Conservation (phyloP, 2,329 filamentous ascomycete species). For the Pseudohalonectria lignicola region DNA sequence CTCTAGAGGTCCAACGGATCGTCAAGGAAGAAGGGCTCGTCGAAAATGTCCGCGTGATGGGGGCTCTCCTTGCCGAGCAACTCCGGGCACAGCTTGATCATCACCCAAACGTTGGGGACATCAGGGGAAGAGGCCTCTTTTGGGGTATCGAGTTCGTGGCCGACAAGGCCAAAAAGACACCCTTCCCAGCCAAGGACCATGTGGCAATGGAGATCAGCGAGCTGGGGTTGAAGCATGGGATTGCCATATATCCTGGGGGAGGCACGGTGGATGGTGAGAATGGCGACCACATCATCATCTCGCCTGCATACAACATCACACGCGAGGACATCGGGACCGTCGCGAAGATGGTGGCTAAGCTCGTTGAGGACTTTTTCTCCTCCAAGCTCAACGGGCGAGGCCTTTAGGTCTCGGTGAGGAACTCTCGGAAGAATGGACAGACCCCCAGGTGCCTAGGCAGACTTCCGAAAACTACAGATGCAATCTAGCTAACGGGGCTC, state of each 20-base stretch:
- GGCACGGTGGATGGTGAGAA: slow-evolving; percentile 47
- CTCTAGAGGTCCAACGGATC: slow-evolving; percentile 27
- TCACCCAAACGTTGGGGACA: slow-evolving; percentile 28
- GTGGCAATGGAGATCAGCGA: slow-evolving; percentile 22
- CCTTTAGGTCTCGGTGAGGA: too few relatives aligned
- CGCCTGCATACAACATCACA: slow-evolving; percentile 57
- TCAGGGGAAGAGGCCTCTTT: slow-evolving; percentile 31
- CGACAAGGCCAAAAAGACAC: slow-evolving; percentile 18
- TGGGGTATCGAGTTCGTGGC: slow-evolving; percentile 31
- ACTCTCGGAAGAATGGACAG: too few relatives aligned
- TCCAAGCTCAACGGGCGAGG: too few relatives aligned
- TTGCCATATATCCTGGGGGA: slow-evolving; percentile 50
- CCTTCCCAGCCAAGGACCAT: slow-evolving; percentile 19
- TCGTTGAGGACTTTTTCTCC: slow-evolving; percentile 39
- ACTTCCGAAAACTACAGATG: too few relatives aligned
- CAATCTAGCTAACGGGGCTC: too few relatives aligned
- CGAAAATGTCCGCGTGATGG: slow-evolving; percentile 20
- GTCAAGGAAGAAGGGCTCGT: slow-evolving; percentile 22
- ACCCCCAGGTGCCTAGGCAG: too few relatives aligned
- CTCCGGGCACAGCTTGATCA: slow-evolving; percentile 17
- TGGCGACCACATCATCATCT: slow-evolving; percentile 61
- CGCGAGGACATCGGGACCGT: slow-evolving; percentile 43
- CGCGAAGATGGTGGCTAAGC: slow-evolving; percentile 34
- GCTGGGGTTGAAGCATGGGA: slow-evolving; percentile 20
- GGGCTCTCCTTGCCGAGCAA: slow-evolving; percentile 15